Base-by-base conservation (phyloP, 345 rosid genomes). In the Eutrema japonicum region DNA sequence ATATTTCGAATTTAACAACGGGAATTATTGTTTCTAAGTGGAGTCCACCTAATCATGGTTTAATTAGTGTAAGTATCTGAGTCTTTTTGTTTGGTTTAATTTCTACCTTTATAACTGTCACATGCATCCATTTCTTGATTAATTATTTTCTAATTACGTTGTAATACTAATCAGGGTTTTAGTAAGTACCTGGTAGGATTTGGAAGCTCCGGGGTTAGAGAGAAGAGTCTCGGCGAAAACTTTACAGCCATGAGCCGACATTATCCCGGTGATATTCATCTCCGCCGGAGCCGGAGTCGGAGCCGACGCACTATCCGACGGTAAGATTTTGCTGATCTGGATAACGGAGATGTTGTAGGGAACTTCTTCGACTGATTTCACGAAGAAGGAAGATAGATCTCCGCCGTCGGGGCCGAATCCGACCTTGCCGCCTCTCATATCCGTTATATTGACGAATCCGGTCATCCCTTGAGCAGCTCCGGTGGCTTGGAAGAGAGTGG, bases 181-280 rank as follows among this genome's bases (percentile, higher is more conserved):
- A 72, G 66, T 57, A 49, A 52, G 30, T 66, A 88, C 99, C 91
- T 89, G 84, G 41, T 83, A 92, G 1, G 91, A 85, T 54, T 82
- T 79, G 7, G 85, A 64, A 53, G 98, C 91, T 22, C 81, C 92
- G 8, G 77, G 79, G 68, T 86, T 87, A 16, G 87, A 75, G 53
- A 83, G 29, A 58, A 95, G 77, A 35, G 93, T 79, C 60, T 87
- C 92, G 12, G 99, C 97, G 63, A 96, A 96, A 30, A 84, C 87
- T 82, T 86, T 88, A 62, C 99, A 96, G 5, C 98, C 98, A 60
- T 96, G 98, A 55, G 86, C 89, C 36, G 95, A 85, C 98, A 96
- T 96, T 61, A 89, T 78, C 16, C 74, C 83, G 18, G 98, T 92
- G 58, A 96, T 12, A 46, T 89, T 96, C 80, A 88, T 66, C 79